Evolutionary conservation across 2,329 filamentous ascomycete genomes (phyloP), one percentile per base, ranked within the genome.

Genomic region (Ceratocystis smalleyi): DNA sequence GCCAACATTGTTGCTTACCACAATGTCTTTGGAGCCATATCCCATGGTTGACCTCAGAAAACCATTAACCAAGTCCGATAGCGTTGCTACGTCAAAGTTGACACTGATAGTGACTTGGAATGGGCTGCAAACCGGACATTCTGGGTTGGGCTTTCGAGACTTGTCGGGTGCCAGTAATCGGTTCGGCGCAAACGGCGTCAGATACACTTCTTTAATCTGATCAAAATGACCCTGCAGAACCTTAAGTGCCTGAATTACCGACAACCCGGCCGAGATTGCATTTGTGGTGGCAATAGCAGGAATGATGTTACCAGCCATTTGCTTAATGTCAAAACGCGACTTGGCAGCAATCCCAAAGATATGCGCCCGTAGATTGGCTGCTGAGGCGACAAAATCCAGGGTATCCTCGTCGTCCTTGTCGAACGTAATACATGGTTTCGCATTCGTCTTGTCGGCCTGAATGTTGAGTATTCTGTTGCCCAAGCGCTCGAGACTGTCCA

Each of bases 281-380:
- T 99, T 99, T 0, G 94, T 97, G 0, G 94, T 99, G 4, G 94
- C 94, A 72, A 99, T 99, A 1, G 94, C 94, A 1, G 94, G 94
- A 67, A 99, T 99, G 70, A 99, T 99, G 73, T 99, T 99, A 63
- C 94, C 94, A 3, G 94, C 94, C 92, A 97, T 99, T 75, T 99
- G 88, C 77, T 99, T 99, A 70, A 94, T 91, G 72, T 97, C 91
- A 71, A 97, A 99, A 66, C 95, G 90, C 24, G 91, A 95, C 73
- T 90, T 92, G 3, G 79, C 77, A 63, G 92, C 88, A 65, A 99
- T 96, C 64, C 85, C 87, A 71, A 99, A 99, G n/a, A 95, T 81
- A 27, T 83, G 79, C 0, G 92, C 94, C 55, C 94, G 84, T 27
- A 99, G 82, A 71, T 99, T 99, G 35, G 92, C 90, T 69, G 87